Conservation (phyloP, 116 monocot species). For the Iris pallida region DNA sequence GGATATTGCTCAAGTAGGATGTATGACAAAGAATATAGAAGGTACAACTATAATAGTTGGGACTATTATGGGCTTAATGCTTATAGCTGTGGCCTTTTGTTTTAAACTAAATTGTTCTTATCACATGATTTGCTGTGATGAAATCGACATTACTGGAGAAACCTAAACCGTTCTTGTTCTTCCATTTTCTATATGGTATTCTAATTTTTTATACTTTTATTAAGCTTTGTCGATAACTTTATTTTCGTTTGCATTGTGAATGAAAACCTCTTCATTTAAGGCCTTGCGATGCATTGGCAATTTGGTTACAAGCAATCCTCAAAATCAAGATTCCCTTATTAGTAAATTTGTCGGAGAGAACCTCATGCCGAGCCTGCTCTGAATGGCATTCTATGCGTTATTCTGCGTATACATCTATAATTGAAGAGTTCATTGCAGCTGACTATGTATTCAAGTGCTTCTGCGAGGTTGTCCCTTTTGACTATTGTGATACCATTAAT, state of each 20-base stretch:
- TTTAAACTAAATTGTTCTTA: no score
- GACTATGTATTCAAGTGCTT: slow-evolving; percentile 89
- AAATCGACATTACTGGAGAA: no score
- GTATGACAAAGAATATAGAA: no score
- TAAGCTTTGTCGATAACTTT: no score
- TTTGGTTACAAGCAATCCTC: slow-evolving; percentile 72
- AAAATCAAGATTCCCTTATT: slow-evolving; percentile 60
- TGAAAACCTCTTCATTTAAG: slow-evolving; percentile 23
- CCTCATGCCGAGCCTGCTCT: slow-evolving; percentile 80
- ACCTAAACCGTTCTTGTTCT: no score
- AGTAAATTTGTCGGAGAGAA: slow-evolving; percentile 84
- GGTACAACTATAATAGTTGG: no score
- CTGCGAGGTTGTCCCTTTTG: slow-evolving; percentile 65
- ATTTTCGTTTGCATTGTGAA: slow-evolving; percentile 3
- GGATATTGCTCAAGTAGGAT: no score
- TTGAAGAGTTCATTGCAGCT: slow-evolving; percentile 86
- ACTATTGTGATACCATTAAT: background rate
- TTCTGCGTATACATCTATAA: slow-evolving; percentile 53
- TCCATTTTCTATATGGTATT: no score
- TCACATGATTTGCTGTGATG: no score
- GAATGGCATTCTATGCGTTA: slow-evolving; percentile 75
- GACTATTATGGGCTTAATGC: background rate
- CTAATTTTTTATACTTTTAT: no score
- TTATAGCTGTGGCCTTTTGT: no score
- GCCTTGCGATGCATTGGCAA: slow-evolving; percentile 87